Evolutionary conservation across 1,284 basidiomycete genomes (phyloP), one percentile per base, ranked within the genome.

Genomic region (Sanghuangporus sanghuang): DNA sequence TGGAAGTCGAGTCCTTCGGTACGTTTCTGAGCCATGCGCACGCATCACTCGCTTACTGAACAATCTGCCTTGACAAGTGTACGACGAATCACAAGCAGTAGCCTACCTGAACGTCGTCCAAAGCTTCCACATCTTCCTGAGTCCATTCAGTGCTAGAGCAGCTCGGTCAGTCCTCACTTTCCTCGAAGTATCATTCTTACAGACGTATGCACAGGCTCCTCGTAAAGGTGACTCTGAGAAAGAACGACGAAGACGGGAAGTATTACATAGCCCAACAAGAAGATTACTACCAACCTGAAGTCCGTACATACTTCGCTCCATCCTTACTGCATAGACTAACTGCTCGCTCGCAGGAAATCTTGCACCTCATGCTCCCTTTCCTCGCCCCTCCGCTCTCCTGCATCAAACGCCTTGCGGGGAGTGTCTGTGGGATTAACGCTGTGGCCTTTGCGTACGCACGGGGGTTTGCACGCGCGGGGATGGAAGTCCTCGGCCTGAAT

Each of bases 241-340:
- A 42, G 39, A 63, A 46, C 46, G 71, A 78, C 38, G 65, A 69
- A 18, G 69, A 73, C 38, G 77, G 74, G 1, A 68, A 79, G 2
- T 79, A 79, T 69, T 79, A 82, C 62, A 86, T 87, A 60, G 70
- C 76, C 1, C 74, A 75, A 59, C 85, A 87, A 67, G 85, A 86
- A 67, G 84, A 87, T 68, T 85, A 84, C 68, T 87, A 85, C 70
- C 83, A 86, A 67, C 78, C 84, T 0, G 82, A 84, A 62, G 85
- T 85, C 67, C 40, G 38, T 36, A 18, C n/a, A 18, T 18, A 23
- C 21, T 50, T 57, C 27, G 16, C 23, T 57, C n/a, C 4, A 1
- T 38, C 6, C 36, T n/a, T 7, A 23, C 44, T 4, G n/a, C 1
- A 49, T 23, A n/a, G 7, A 38, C 35, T n/a, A 27, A 27, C 12